phyloP scores from a whole-genome alignment of 306 rosid species.

The Cicer yamashitae region DNA sequence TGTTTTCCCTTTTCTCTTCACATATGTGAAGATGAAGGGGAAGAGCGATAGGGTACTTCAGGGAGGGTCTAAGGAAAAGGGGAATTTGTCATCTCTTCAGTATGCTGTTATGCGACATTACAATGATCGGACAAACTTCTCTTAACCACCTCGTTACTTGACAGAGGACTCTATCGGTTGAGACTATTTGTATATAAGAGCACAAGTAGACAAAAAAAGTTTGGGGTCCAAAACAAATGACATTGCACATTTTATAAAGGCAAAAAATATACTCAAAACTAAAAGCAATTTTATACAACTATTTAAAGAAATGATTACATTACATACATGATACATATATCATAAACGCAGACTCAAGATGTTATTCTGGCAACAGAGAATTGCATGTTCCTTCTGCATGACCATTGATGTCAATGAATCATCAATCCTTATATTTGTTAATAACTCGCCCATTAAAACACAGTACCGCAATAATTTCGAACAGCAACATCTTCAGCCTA shows the following conservation, averaged over 20 bases:
- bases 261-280: neutral
- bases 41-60: no score
- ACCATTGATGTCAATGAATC: conserved; percentile 40
- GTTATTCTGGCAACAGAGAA: neutral
- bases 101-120: no score
- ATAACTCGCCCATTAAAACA: conserved; percentile 26
- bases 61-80: no score
- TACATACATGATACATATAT: neutral
- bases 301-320: neutral
- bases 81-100: no score
- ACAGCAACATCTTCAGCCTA: conserved; percentile 34
- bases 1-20: no score
- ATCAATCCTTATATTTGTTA: conserved; percentile 24
- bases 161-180: no score
- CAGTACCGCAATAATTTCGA: conserved; percentile 17
- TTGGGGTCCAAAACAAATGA: neutral
- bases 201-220: neutral
- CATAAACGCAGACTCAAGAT: neutral
- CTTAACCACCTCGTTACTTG: no score
- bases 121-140: no score
- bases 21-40: no score
- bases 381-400: conserved; percentile 21
- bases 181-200: no score
- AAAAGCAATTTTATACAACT: conserved; percentile 9
- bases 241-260: neutral